Conservation (phyloP, 257 asterid genomes). For the Primulina tabacum region DNA sequence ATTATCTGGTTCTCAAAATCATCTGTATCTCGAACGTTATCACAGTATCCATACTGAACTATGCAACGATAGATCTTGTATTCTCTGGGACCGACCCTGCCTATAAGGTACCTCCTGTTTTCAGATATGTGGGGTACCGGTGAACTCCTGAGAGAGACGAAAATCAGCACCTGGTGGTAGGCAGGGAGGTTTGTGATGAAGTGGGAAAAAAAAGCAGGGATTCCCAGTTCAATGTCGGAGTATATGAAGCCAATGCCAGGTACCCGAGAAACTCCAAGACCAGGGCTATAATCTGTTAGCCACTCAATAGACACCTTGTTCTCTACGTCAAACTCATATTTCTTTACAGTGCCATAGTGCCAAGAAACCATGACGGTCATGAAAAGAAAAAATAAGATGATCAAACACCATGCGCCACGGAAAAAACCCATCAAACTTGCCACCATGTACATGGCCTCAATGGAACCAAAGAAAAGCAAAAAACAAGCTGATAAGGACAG, state of each 20-base stretch:
- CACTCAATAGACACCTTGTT: constrained; percentile 81
- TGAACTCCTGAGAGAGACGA: constrained; percentile 73
- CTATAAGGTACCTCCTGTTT: constrained; percentile 60
- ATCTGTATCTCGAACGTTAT: constrained; percentile 56
- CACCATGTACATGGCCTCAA: constrained; percentile 61
- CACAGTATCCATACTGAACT: constrained; percentile 72
- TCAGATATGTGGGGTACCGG: constrained; percentile 67
- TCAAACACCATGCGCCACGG: constrained; percentile 75
- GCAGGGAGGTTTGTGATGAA: constrained; percentile 89
- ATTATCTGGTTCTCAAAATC: constrained; percentile 80
- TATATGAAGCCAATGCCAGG: constrained; percentile 86
- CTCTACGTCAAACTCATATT: constrained; percentile 64
- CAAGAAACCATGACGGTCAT: constrained; percentile 70
- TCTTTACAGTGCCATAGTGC: constrained; percentile 90
- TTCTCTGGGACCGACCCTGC: constrained; percentile 77
- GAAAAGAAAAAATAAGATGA: constrained; percentile 45
- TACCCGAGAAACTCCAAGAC: constrained; percentile 73
- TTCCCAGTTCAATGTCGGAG: constrained; percentile 66
- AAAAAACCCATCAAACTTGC: constrained; percentile 57
- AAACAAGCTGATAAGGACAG: constrained; percentile 43
- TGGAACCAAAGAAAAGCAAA: constrained; percentile 63
- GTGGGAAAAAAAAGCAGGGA: constrained; percentile 86
- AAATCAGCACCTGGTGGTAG: constrained; percentile 70
- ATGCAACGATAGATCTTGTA: constrained; percentile 74
- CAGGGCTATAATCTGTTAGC: constrained; percentile 77